Evolutionary conservation across 1,284 basidiomycete genomes (phyloP).

Genomic region (Tetrapyrgos nigripes): DNA sequence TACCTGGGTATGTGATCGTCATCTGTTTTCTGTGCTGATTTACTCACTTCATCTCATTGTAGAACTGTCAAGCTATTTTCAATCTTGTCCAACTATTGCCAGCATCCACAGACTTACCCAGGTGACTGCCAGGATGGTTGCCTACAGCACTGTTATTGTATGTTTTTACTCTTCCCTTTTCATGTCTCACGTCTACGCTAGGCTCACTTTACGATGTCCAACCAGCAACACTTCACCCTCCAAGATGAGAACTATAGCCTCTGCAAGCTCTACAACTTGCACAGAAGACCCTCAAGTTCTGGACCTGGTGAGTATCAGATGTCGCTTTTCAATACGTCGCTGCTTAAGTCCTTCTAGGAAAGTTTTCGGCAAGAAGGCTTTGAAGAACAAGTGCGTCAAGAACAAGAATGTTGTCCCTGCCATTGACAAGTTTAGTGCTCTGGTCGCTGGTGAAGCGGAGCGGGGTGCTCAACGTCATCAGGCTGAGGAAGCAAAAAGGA

Average conservation of each 20-base stretch:
- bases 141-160: neutral
- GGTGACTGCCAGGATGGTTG: slow-evolving; percentile 3
- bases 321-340: too few species aligned
- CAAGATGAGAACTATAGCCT: neutral
- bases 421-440: too few species aligned
- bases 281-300: too few species aligned
- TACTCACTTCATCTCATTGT: neutral
- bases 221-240: neutral
- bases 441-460: too few species aligned
- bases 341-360: too few species aligned
- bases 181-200: neutral
- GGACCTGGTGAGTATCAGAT: too few species aligned
- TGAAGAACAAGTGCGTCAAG: too few species aligned
- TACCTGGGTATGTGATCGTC: neutral
- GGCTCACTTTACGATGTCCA: neutral
- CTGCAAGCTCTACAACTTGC: neutral
- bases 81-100: neutral
- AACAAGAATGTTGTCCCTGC: too few species aligned
- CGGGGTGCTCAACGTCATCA: too few species aligned
- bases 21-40: neutral
- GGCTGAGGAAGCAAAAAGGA: too few species aligned
- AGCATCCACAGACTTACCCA: neutral
- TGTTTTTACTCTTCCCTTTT: neutral
- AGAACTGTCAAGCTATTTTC: neutral
- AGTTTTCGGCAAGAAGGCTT: too few species aligned